Base-by-base conservation (phyloP, 2,329 filamentous ascomycete genomes). In the Seiridium unicorne region DNA sequence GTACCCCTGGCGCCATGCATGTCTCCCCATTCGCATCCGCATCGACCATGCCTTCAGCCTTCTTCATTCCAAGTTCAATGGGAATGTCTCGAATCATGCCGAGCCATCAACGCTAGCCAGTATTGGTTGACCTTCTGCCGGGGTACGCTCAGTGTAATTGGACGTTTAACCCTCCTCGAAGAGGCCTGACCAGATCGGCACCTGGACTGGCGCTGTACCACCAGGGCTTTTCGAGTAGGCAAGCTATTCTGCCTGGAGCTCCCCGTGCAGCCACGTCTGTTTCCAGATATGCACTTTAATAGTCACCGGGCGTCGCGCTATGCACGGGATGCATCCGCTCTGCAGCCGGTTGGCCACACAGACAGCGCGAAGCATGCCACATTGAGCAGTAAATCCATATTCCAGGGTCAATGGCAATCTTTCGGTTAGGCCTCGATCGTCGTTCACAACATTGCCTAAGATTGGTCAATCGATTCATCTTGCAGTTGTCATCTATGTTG, bases 271-370 rank as follows among this genome's bases (percentile, higher is more conserved):
- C 54, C 54, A 47, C 18, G 40, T 47, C 42, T 47, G 44, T 44
- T 46, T 57, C 40, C 4, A 34, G 47, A 44, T n/a, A 32, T 36
- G 26, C 38, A 57, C 26, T 31, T 18, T 26, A 42, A 55, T 13
- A 55, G 51, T 42, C 38, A 44, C 54, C 42, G 54, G 54, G 54
- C 54, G 42, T 7, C 31, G 54, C 54, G 54, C 36, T 47, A 47
- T 57, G 42, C 54, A 57, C 9, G n/a, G 6, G 31, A 46, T 57
- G 54, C 42, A 57, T 57, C 42, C 54, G 44, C 11, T 10, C 26
- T 57, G 26, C 42, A 11, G 11, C 42, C 31, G 9, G 31, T 34
- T 46, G 11, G 40, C 53, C 54, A 57, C 38, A 32, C 26, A 47
- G 42, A 34, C 31, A 57, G 54, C 40, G 5, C n/a, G 31, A 57